Conservation (phyloP, 2,329 filamentous ascomycete species). For the Fusarium floridanum region DNA sequence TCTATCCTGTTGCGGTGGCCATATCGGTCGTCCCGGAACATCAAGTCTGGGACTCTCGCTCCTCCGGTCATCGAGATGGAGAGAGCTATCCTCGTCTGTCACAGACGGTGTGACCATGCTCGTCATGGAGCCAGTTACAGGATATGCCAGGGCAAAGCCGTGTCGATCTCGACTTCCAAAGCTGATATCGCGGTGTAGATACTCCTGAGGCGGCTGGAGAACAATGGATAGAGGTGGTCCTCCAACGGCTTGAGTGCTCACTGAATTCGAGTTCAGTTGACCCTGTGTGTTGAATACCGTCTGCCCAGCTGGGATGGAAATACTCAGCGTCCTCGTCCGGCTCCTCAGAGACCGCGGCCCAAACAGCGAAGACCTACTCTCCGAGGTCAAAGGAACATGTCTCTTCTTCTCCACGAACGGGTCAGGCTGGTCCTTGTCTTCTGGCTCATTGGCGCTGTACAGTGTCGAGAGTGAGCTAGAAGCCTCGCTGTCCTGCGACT, state of each 20-base stretch:
- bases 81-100: constrained; percentile 32
- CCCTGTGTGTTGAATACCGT: constrained; percentile 20
- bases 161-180: constrained; percentile 29
- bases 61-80: constrained; percentile 9
- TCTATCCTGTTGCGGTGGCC: constrained; percentile 20
- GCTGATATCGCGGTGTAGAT: constrained; percentile 22
- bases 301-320: constrained; percentile 27
- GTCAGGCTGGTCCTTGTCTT: constrained; percentile 52
- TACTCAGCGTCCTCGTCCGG: constrained; percentile 40
- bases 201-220: constrained; percentile 35
- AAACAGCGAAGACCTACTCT: constrained; percentile 32
- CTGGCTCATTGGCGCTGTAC: constrained; percentile 66
- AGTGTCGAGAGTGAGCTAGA: constrained; percentile 69
- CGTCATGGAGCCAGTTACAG: constrained; percentile 40
- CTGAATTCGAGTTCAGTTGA: constrained; percentile 39
- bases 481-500: constrained; percentile 58
- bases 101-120: constrained; percentile 45
- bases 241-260: constrained; percentile 43
- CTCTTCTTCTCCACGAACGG: constrained; percentile 49
- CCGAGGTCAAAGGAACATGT: neutral
- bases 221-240: constrained; percentile 34
- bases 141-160: constrained; percentile 37
- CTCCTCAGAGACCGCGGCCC: constrained; percentile 34
- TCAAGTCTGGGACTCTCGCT: constrained; percentile 30
- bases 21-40: constrained; percentile 6